Evolutionary conservation across 208 protist species (phyloP), one percentile per base, ranked within the genome.

Genomic region (Zelonia costaricensis): DNA sequence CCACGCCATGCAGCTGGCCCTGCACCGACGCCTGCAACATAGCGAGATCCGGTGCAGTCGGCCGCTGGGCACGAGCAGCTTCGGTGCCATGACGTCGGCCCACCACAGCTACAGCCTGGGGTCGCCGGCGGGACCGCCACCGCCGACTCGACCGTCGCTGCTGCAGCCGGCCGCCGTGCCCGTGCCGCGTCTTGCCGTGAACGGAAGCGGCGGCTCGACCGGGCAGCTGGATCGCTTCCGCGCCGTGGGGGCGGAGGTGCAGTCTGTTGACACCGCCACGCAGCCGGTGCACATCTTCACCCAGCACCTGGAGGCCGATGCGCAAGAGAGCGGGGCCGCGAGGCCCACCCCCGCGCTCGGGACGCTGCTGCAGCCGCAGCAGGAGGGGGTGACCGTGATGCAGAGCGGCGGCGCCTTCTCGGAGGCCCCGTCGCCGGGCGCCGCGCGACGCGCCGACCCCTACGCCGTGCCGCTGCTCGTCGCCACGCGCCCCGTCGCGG

Each of bases 21-120:
- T 93, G 56, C 84, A 93, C 67, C 55, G 73, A n/a, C 78, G 78
- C 38, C 74, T 93, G 47, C 45, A 54, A 38, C 62, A 66, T 2
- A 40, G 51, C 16, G 49, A 62, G 27, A 65, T 63, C 31, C 66
- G 43, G 36, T 58, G 51, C 47, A 68, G 53, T 47, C 13, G 58
- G 1, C 54, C 69, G 10, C n/a, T 45, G 23, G 25, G 30, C 15
- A 43, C 18, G 46, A 51, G 9, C 36, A 60, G 40, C 18, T 27
- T 55, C 33, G 13, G 44, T 28, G 42, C 25, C 38, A 13, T 39
- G 15, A n/a, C 42, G 8, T 20, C 30, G n/a, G n/a, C 28, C 12
- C 53, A 30, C 16, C 25, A 33, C 39, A 23, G 47, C 47, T 42
- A 33, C 28, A 13, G n/a, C n/a, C 4, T 9, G 28, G 22, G 10